Percentiles rank a stretch among this genome's conserved stretches.
These are phyloP conservation scores for Notholithocarpus densiflorus DNA, from an alignment of 306 rosid genomes.

Conservation along the genomic window DNA sequence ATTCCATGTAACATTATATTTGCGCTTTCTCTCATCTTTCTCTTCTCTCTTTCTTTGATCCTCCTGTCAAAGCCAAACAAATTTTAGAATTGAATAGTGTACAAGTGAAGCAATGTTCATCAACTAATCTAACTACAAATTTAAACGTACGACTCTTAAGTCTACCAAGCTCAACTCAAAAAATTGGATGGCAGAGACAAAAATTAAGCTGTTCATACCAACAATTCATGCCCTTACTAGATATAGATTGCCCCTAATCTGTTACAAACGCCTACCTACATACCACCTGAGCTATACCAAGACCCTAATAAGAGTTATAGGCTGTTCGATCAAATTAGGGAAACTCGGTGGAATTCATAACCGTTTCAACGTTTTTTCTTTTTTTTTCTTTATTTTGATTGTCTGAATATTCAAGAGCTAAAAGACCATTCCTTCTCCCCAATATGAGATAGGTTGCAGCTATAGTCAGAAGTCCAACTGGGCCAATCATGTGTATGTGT, in stretches of 20 bases:
- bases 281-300: neutral
- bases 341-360: too few relatives aligned
- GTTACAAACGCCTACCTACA: neutral
- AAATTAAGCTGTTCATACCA: neutral
- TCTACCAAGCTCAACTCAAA: neutral
- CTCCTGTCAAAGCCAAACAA: slow-evolving; percentile 37
- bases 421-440: neutral
- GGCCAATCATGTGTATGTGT: too few relatives aligned
- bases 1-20: slow-evolving; percentile 53
- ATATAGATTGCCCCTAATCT: neutral
- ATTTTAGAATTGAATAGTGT: neutral
- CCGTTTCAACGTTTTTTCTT: too few relatives aligned
- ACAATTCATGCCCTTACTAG: neutral
- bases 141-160: neutral
- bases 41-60: slow-evolving; percentile 56
- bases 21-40: slow-evolving; percentile 56
- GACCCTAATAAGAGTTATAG: neutral
- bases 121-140: neutral
- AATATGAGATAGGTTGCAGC: too few relatives aligned
- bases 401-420: neutral
- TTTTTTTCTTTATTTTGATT: too few relatives aligned
- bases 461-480: too few relatives aligned
- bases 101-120: neutral
- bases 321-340: too few relatives aligned
- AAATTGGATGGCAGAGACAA: neutral